phyloP scores from a whole-genome alignment of 345 rosid species.

The Aquilaria malaccensis region DNA sequence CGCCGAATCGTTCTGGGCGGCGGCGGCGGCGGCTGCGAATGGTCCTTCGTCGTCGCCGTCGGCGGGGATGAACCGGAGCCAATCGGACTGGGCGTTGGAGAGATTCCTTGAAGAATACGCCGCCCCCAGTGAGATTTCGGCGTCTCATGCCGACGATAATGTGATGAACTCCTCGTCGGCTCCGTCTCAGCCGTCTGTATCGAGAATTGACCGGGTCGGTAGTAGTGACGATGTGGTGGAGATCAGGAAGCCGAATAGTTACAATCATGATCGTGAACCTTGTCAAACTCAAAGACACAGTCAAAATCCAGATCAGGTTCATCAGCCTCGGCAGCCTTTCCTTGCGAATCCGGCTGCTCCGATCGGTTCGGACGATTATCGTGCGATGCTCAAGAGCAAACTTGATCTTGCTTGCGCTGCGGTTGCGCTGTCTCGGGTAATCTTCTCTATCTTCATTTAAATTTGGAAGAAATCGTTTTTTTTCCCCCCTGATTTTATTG shows the following conservation, averaged over 20 bases:
- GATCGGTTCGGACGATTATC: slow-evolving; percentile 36
- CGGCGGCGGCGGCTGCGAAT: slow-evolving; percentile 14
- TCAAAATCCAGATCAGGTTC: background rate
- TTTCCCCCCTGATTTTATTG: background rate
- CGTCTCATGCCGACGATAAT: slow-evolving; percentile 21
- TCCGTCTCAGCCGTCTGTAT: slow-evolving; percentile 29
- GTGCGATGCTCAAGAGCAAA: slow-evolving; percentile 45
- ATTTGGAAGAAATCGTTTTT: too few relatives aligned
- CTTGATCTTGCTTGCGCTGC: slow-evolving; percentile 74
- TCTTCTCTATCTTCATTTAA: background rate
- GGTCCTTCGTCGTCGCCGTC: slow-evolving; percentile 17
- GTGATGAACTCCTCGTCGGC: slow-evolving; percentile 24
- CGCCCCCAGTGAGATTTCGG: slow-evolving; percentile 20
- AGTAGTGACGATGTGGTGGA: slow-evolving; percentile 45
- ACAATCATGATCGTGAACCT: slow-evolving; percentile 7
- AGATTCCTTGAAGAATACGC: slow-evolving; percentile 44
- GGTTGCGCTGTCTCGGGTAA: slow-evolving; percentile 39
- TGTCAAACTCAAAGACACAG: too few relatives aligned
- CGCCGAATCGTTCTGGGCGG: slow-evolving; percentile 53
- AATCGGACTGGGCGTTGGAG: slow-evolving; percentile 71
- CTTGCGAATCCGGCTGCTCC: slow-evolving; percentile 24
- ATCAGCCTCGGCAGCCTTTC: slow-evolving; percentile 19
- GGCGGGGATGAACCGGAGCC: slow-evolving; percentile 48
- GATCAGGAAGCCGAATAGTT: slow-evolving; percentile 20
- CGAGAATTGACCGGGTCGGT: slow-evolving; percentile 24